These are phyloP conservation scores for Vigna angularis DNA, from an alignment of 306 rosid species.

Conservation along the genomic window DNA sequence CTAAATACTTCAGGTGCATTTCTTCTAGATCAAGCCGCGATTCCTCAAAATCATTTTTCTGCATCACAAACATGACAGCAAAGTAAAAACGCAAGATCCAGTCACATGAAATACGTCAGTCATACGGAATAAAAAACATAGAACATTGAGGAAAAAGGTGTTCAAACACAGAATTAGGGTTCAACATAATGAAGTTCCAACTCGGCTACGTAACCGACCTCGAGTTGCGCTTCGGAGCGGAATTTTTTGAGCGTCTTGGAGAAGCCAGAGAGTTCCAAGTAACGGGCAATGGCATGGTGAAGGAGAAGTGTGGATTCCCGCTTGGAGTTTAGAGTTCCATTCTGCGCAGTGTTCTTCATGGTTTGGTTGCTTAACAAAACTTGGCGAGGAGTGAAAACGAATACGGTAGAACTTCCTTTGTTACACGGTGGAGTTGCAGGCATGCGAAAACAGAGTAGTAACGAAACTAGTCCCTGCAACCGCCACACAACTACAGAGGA, in stretches of 20 bases:
- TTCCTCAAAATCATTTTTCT: slow-evolving; percentile 49
- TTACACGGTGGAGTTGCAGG: slow-evolving; percentile 48
- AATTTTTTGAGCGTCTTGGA: slow-evolving; percentile 78
- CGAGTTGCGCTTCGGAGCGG: slow-evolving; percentile 64
- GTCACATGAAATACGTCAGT: neutral
- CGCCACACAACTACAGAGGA: neutral
- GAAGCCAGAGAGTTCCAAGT: slow-evolving; percentile 64
- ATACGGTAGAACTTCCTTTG: slow-evolving; percentile 48
- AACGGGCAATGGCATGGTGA: slow-evolving; percentile 65
- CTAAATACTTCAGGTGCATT: slow-evolving; percentile 60
- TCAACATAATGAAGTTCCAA: neutral
- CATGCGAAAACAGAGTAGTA: slow-evolving; percentile 50
- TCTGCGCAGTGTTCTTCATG: slow-evolving; percentile 52
- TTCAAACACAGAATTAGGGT: neutral
- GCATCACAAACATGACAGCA: slow-evolving; percentile 41
- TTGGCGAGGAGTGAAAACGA: slow-evolving; percentile 78
- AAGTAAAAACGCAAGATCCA: slow-evolving; percentile 21
- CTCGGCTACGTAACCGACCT: slow-evolving; percentile 45
- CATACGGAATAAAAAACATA: neutral
- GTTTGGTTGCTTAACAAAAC: slow-evolving; percentile 53
- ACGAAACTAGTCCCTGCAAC: neutral
- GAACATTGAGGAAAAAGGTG: slow-evolving; percentile 12
- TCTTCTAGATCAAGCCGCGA: slow-evolving; percentile 54
- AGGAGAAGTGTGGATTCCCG: slow-evolving; percentile 57
- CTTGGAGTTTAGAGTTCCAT: slow-evolving; percentile 16